Conservation (phyloP, 1,139 yeast species). For the Pichia sp. region DNA sequence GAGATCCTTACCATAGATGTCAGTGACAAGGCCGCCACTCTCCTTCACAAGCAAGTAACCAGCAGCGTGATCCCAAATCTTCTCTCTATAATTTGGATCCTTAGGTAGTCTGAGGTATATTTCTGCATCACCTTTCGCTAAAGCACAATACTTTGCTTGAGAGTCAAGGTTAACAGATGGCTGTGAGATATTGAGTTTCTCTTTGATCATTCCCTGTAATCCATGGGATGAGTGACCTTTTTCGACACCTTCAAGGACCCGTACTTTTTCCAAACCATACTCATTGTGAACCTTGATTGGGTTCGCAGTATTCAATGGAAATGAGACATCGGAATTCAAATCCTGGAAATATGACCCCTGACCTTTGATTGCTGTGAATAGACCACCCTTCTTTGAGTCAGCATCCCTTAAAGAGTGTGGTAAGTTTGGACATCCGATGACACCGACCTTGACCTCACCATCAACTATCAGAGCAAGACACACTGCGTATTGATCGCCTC, state of each 20-base stretch:
- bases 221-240: conserved; percentile 92
- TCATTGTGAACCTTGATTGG: conserved; percentile 39
- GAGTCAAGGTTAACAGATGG: conserved; percentile 77
- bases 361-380: conserved; percentile 71
- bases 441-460: conserved; percentile 81
- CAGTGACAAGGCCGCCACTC: conserved; percentile 89
- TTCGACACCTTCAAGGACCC: conserved; percentile 95
- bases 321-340: conserved; percentile 30
- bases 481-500: conserved; percentile 97
- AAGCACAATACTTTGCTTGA: conserved; percentile 90
- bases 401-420: conserved; percentile 40
- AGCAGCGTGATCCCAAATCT: conserved; percentile 99
- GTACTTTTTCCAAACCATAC: conserved; percentile 39
- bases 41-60: conserved; percentile 82
- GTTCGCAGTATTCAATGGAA: conserved; percentile 30
- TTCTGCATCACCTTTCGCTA: conserved; percentile 90
- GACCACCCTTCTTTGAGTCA: conserved; percentile 46
- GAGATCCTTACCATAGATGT: conserved; percentile 63
- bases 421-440: conserved; percentile 93
- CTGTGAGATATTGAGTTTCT: conserved; percentile 46
- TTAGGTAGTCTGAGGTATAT: conserved; percentile 84
- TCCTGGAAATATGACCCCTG: conserved; percentile 63
- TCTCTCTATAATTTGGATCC: conserved; percentile 70
- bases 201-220: conserved; percentile 72
- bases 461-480: conserved; percentile 85